Evolutionary conservation across 306 rosid species (phyloP), one percentile per base, ranked within the genome.

Genomic region (Amphicarpaea edgeworthii): DNA sequence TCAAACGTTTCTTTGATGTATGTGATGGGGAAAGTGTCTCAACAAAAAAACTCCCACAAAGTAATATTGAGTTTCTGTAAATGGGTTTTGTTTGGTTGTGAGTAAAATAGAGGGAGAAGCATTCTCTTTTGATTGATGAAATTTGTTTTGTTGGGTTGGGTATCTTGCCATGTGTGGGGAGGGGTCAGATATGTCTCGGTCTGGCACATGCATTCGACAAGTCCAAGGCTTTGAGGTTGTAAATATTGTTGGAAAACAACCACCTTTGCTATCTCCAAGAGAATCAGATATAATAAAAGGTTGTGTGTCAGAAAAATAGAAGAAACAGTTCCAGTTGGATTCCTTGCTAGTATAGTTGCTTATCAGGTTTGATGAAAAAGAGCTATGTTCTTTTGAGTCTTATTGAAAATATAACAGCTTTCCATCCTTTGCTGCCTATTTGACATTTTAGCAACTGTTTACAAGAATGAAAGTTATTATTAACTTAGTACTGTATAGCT

Each of bases 211-310:
- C 77, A 54, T 65, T 72, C 16, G 62, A 68, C 17, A 82, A 76
- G 62, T 81, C 80, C 89, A 78, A 87, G 73, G 83, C 89, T 70
- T 81, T 73, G 85, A 77, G 32, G 42, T 34, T 53, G 64, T 81
- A 77, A 82, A 77, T 38, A 42, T 53, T 65, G 70, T 45, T 54
- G 84, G 70, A 55, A 85, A 77, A 62, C 55, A 75, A 57, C 68
- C 68, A 50, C 24, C 50, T 77, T 81, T 76, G 69, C 43, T 73
- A 78, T 75, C 80, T 80, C 77, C 83, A 47, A 82, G 83, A 77
- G 87, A 80, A 88, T 83, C 82, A 42, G 66, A 23, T 71, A 77
- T 70, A 79, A 79, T 82, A 76, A 40, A 50, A 73, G 72, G 73
- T 73, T 66, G 66, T 43, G 60, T 70, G 76, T 45, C 16, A 68